Percentiles rank a stretch among this genome's conserved stretches.
These are phyloP conservation scores for Oryza punctata DNA, from an alignment of 176 grass and related monocot species.

Conservation along the genomic window DNA sequence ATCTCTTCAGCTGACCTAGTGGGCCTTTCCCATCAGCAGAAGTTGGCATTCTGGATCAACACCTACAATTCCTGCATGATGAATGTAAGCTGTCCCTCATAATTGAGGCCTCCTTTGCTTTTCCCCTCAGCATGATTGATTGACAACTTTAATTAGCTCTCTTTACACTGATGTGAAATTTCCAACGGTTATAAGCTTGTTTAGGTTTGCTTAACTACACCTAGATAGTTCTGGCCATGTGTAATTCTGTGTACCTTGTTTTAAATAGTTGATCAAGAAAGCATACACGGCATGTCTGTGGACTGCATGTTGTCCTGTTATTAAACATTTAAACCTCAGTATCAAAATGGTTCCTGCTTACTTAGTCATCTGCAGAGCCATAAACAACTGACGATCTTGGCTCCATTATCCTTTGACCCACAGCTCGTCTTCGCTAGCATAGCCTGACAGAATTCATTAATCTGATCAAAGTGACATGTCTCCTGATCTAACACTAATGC, in stretches of 20 bases:
- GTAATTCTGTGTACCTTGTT: not conserved
- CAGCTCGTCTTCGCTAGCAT: conserved; percentile 4
- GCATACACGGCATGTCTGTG: conserved; percentile 27
- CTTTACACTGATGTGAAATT: not conserved
- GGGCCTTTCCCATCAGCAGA: conserved; percentile 67
- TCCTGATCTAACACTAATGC: conserved; percentile 17
- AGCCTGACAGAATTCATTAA: conserved; percentile 34
- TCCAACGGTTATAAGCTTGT: not conserved
- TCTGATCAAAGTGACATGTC: conserved; percentile 23
- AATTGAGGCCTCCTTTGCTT: conserved; percentile 31
- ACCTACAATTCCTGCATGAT: conserved; percentile 88
- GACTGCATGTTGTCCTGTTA: conserved; percentile 14
- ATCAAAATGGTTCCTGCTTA: conserved; percentile 31
- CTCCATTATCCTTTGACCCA: conserved; percentile 38
- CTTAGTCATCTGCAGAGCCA: conserved; percentile 21
- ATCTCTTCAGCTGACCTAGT: conserved; percentile 59
- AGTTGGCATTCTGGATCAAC: conserved; percentile 88
- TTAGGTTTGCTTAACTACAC: not conserved
- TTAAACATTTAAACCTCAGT: conserved; percentile 12
- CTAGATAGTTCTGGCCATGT: not conserved
- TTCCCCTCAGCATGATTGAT: conserved; percentile 11
- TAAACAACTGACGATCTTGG: conserved; percentile 23
- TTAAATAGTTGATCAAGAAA: not conserved
- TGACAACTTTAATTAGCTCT: not conserved
- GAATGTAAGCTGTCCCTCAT: conserved; percentile 64